Conservation (phyloP, 352 stramenopile species). For the Phytophthora vignae region DNA sequence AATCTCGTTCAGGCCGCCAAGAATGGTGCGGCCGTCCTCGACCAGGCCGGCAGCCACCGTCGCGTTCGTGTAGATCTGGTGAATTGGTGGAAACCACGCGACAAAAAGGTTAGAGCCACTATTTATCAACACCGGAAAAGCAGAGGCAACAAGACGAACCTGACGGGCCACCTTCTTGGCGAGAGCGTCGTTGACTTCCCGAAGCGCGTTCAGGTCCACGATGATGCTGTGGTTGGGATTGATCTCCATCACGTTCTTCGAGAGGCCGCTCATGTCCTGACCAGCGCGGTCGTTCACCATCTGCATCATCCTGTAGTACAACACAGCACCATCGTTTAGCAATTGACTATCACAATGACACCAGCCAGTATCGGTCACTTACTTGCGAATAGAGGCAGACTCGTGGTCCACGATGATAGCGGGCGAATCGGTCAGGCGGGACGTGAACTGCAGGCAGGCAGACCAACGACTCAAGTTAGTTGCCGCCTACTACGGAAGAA, state of each 20-base stretch:
- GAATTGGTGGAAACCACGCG: conserved; percentile 34
- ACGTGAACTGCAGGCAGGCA: conserved; percentile 61
- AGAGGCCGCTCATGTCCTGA: conserved; percentile 53
- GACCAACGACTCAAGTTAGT: conserved; percentile 2
- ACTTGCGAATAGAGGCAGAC: conserved; percentile 95
- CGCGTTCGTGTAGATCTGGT: conserved; percentile 99
- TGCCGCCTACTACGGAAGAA: background rate
- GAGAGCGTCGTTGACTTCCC: conserved; percentile 83
- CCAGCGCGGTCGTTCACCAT: conserved; percentile 94
- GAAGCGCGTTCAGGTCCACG: conserved; percentile 91
- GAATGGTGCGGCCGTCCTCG: conserved; percentile 97
- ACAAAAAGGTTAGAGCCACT: conserved; percentile 6
- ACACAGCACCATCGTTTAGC: conserved; percentile 16
- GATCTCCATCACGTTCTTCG: conserved; percentile 98
- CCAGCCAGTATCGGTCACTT: conserved; percentile 21
- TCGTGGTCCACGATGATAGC: conserved; percentile 99
- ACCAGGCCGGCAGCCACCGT: conserved; percentile 98
- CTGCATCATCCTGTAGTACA: conserved; percentile 94
- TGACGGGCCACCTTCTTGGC: conserved; percentile 86
- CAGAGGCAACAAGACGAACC: conserved; percentile 40
- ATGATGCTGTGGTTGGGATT: conserved; percentile 99
- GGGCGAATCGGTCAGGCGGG: conserved; percentile 95
- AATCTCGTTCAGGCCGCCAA: conserved; percentile 97
- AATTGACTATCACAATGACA: background rate
- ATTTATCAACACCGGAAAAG: background rate